phyloP scores from a whole-genome alignment of 768 basidiomycete species.

The Mycena sanguinolenta region DNA sequence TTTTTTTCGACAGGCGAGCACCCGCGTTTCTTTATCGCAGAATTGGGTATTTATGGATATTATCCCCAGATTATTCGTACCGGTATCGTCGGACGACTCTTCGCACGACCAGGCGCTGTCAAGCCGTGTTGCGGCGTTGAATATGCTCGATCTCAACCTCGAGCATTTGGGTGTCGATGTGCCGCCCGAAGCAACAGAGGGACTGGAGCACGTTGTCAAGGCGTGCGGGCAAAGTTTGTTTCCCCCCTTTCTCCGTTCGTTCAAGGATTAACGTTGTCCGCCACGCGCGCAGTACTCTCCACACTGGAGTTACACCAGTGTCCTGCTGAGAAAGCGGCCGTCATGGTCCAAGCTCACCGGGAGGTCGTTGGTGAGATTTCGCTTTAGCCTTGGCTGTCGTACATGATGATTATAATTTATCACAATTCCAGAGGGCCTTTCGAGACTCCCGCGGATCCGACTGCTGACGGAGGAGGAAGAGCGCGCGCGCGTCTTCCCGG shows the following conservation, averaged over 20 bases:
- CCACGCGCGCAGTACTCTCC: slow-evolving; percentile 45
- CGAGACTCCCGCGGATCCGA: slow-evolving; percentile 78
- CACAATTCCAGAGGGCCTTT: slow-evolving; percentile 76
- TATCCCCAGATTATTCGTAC: slow-evolving; percentile 77
- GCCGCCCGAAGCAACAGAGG: slow-evolving; percentile 60
- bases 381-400: slow-evolving; percentile 14
- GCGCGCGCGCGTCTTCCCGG: slow-evolving; percentile 43
- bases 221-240: slow-evolving; percentile 83
- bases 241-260: not conserved
- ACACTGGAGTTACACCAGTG: slow-evolving; percentile 59
- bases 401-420: not conserved
- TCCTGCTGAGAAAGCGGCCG: slow-evolving; percentile 83
- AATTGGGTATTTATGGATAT: not conserved
- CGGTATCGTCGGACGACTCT: slow-evolving; percentile 73
- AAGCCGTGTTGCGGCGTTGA: slow-evolving; percentile 90
- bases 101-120: slow-evolving; percentile 93
- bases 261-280: not conserved
- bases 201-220: slow-evolving; percentile 74
- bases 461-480: slow-evolving; percentile 75
- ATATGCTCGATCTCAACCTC: slow-evolving; percentile 89
- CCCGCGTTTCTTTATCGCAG: slow-evolving; percentile 1
- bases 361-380: slow-evolving; percentile 79
- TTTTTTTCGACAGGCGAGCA: slow-evolving; percentile 88
- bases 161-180: slow-evolving; percentile 92
- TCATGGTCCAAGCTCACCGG: slow-evolving; percentile 89